phyloP scores from a whole-genome alignment of 169 alveolate species.

The Cryptosporidium ubiquitum region DNA sequence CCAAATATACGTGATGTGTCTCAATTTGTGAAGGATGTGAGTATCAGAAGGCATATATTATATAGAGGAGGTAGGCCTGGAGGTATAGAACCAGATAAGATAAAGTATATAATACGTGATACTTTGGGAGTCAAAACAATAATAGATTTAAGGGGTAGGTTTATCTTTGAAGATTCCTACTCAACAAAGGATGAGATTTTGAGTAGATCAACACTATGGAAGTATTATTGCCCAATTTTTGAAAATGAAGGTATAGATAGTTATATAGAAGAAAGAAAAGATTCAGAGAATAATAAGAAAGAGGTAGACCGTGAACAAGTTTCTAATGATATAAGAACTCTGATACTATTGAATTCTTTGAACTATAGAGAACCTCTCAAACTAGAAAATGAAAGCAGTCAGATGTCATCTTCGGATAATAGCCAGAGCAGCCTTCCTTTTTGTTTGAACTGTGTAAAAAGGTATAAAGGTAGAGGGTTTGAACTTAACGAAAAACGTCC shows the following conservation, averaged over 20 bases:
- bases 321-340: neutral
- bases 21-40: neutral
- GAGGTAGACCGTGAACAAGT: neutral
- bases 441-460: slow-evolving; percentile 14
- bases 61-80: slow-evolving; percentile 74
- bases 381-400: neutral
- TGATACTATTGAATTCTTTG: neutral
- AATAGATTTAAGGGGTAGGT: slow-evolving; percentile 37
- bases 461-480: neutral
- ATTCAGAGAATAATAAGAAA: neutral
- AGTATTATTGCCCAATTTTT: slow-evolving; percentile 44
- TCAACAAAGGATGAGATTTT: slow-evolving; percentile 52
- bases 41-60: slow-evolving; percentile 16
- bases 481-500: neutral
- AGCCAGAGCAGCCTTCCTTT: neutral
- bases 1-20: slow-evolving; percentile 64
- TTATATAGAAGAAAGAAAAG: neutral
- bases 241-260: slow-evolving; percentile 26
- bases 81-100: slow-evolving; percentile 68
- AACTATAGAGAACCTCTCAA: slow-evolving; percentile 40
- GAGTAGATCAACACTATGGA: slow-evolving; percentile 63
- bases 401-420: neutral
- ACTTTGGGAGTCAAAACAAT: slow-evolving; percentile 47
- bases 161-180: slow-evolving; percentile 29
- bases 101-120: slow-evolving; percentile 37